These are phyloP conservation scores for Aspergillus sp. DNA, from an alignment of 2,329 filamentous ascomycete species.

Conservation along the genomic window DNA sequence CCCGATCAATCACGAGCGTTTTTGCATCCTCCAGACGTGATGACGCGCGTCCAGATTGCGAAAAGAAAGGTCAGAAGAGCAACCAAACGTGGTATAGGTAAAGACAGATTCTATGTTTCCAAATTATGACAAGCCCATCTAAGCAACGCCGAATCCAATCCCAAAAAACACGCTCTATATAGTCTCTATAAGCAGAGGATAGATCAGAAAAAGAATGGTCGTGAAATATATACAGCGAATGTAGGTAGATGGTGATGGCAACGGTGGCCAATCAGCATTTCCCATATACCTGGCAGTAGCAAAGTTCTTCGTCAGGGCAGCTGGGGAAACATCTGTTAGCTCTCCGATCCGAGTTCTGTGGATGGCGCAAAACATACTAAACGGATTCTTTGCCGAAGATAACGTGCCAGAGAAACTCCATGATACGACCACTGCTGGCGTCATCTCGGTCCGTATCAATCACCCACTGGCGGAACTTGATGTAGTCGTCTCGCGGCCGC, in stretches of 20 bases:
- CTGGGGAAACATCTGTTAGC: slow-evolving; percentile 20
- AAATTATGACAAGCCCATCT: neutral
- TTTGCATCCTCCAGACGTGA: too few relatives aligned
- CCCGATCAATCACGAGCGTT: too few relatives aligned
- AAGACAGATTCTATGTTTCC: neutral
- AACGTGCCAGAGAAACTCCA: slow-evolving; percentile 67
- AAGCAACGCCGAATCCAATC: neutral
- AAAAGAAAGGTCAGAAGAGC: neutral
- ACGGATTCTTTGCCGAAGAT: slow-evolving; percentile 46
- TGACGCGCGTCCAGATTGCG: too few relatives aligned
- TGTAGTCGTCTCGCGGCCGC: slow-evolving; percentile 54
- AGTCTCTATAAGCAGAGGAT: neutral
- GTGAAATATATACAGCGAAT: slow-evolving; percentile 1
- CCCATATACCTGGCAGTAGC: slow-evolving; percentile 38
- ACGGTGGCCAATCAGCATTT: slow-evolving; percentile 24
- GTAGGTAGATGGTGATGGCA: neutral
- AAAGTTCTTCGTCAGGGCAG: slow-evolving; percentile 35
- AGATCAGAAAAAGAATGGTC: neutral
- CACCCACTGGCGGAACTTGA: slow-evolving; percentile 60
- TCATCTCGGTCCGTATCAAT: slow-evolving; percentile 56
- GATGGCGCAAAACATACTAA: slow-evolving; percentile 29
- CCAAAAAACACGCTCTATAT: neutral
- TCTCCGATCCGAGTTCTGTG: too few relatives aligned
- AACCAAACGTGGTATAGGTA: neutral
- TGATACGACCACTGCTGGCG: slow-evolving; percentile 57